Evolutionary conservation across 2,329 filamentous ascomycete species (phyloP).

Genomic region (Hypoxylon sp.): DNA sequence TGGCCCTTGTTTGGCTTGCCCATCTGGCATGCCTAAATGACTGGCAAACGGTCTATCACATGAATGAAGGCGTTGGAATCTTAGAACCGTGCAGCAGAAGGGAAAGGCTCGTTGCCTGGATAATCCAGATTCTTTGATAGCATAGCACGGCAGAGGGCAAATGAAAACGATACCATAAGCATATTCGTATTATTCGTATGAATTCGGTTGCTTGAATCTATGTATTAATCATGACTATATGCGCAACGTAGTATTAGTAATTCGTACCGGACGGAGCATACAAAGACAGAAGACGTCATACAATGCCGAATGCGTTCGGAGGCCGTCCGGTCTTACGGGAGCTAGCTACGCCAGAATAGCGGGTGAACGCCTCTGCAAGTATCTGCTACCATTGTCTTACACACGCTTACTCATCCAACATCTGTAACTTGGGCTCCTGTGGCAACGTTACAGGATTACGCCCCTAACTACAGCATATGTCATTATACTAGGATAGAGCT

Average conservation of each 20-base stretch:
- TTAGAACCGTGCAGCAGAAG: slow-evolving; percentile 7
- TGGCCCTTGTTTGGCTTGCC: slow-evolving; percentile 4
- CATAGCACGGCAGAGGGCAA: slow-evolving; percentile 26
- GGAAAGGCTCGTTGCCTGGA: slow-evolving; percentile 16
- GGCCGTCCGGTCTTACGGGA: neutral
- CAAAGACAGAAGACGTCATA: neutral
- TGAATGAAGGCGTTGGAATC: slow-evolving; percentile 27
- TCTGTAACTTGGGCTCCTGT: neutral
- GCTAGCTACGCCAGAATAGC: neutral
- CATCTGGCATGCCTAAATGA: slow-evolving; percentile 9
- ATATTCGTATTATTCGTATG: neutral
- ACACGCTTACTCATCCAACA: neutral
- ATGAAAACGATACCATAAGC: slow-evolving; percentile 37
- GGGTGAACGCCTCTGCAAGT: neutral
- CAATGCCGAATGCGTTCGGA: neutral
- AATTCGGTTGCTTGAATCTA: neutral
- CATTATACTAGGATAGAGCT: neutral
- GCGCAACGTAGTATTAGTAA: neutral
- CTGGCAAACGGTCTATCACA: slow-evolving; percentile 14
- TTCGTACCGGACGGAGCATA: neutral
- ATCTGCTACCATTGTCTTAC: neutral
- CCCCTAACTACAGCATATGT: neutral
- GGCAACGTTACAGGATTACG: neutral
- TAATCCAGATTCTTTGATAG: slow-evolving; percentile 24
- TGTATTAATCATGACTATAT: neutral